Conservation (phyloP, 2,329 filamentous ascomycete species). For the Exutisphaerella laricina region DNA sequence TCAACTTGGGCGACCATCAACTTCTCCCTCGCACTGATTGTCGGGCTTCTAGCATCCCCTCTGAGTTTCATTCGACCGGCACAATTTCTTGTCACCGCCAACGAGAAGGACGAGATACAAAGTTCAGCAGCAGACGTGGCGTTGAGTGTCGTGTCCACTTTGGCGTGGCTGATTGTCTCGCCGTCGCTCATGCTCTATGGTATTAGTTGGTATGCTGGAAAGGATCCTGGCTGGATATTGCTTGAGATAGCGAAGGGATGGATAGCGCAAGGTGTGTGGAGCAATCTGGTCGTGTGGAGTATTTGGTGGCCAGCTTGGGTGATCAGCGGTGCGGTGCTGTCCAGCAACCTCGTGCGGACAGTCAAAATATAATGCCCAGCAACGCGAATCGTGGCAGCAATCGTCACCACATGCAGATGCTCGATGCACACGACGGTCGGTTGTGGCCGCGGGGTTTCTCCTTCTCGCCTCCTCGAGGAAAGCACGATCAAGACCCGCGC, state of each 20-base stretch:
- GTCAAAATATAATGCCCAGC: neutral
- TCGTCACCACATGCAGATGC: neutral
- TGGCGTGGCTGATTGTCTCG: slow-evolving; percentile 18
- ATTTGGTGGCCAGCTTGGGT: slow-evolving; percentile 34
- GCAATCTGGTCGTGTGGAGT: slow-evolving; percentile 28
- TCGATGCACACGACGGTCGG: too few species aligned
- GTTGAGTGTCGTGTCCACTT: slow-evolving; percentile 7
- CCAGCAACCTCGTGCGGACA: slow-evolving; percentile 17
- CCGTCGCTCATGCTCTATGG: slow-evolving; percentile 23
- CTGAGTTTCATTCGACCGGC: slow-evolving; percentile 62
- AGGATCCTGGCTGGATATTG: slow-evolving; percentile 21
- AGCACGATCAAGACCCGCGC: neutral
- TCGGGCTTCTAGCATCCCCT: slow-evolving; percentile 73
- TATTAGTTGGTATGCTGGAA: slow-evolving; percentile 18
- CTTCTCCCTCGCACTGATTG: slow-evolving; percentile 81
- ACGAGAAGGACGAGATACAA: slow-evolving; percentile 1
- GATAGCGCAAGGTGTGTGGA: slow-evolving; percentile 31
- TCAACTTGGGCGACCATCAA: slow-evolving; percentile 92
- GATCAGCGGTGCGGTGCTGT: slow-evolving; percentile 23
- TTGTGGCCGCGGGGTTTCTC: too few species aligned
- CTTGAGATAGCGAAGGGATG: slow-evolving; percentile 31
- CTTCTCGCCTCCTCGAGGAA: too few species aligned
- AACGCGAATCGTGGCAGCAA: neutral
- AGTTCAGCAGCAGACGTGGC: slow-evolving; percentile 6
- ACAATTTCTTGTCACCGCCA: neutral